phyloP scores from a whole-genome alignment of 169 alveolate species.

The Cytauxzoon felis region DNA sequence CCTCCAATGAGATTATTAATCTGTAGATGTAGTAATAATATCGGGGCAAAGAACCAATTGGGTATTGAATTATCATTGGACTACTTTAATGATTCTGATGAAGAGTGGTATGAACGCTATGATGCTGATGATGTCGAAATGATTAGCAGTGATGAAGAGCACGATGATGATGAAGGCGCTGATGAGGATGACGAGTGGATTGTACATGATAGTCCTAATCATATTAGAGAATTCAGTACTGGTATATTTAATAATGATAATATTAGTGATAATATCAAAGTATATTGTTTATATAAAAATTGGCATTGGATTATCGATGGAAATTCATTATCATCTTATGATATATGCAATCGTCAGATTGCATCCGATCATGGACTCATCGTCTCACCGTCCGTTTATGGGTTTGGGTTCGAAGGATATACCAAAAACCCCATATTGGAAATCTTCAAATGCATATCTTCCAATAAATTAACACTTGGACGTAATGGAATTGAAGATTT shows the following conservation, averaged over 20 bases:
- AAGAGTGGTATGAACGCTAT: conserved; percentile 64
- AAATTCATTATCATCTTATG: conserved; percentile 30
- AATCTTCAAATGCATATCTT: conserved; percentile 25
- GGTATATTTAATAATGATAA: conserved; percentile 1
- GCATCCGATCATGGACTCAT: conserved; percentile 47
- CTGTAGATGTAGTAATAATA: not conserved
- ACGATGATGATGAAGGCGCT: conserved; percentile 60
- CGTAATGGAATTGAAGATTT: conserved; percentile 55
- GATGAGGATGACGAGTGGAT: conserved; percentile 58
- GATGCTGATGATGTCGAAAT: conserved; percentile 63
- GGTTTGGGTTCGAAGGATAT: conserved; percentile 63
- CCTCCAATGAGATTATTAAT: conserved; percentile 54
- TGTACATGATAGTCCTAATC: conserved; percentile 55
- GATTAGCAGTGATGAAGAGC: conserved; percentile 51
- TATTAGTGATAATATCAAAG: conserved; percentile 50
- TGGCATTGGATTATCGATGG: conserved; percentile 69
- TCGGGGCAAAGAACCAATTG: conserved; percentile 26
- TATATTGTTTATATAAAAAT: conserved; percentile 38
- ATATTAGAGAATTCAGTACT: conserved; percentile 21
- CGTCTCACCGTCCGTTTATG: conserved; percentile 27
- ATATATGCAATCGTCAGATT: conserved; percentile 39
- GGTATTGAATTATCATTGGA: conserved; percentile 45
- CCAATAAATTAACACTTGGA: conserved; percentile 28
- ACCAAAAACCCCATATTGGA: conserved; percentile 53
- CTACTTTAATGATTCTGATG: conserved; percentile 59